Evolutionary conservation across 2,329 filamentous ascomycete genomes (phyloP).

Genomic region (Daldinia sp.): DNA sequence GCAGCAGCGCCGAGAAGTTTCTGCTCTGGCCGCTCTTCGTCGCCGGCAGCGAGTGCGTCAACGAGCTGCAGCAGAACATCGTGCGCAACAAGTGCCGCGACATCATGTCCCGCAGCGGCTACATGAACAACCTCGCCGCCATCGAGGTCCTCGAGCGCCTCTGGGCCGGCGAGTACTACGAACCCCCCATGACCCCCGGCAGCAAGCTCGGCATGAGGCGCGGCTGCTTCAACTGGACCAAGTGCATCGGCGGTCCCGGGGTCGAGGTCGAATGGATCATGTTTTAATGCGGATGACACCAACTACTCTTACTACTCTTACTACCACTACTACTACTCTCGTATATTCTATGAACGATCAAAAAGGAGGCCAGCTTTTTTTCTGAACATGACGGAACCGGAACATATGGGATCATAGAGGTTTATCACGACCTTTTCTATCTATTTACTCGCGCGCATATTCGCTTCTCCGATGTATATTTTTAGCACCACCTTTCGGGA

Average conservation of each 20-base stretch:
- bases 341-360: slow-evolving; percentile 19
- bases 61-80: slow-evolving; percentile 78
- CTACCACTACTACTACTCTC: slow-evolving; percentile 1
- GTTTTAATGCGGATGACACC: slow-evolving; percentile 56
- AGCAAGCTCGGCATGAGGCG: slow-evolving; percentile 51
- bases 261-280: slow-evolving; percentile 73
- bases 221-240: slow-evolving; percentile 66
- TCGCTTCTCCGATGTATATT: slow-evolving; percentile 25
- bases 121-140: slow-evolving; percentile 90
- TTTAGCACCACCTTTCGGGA: slow-evolving; percentile 7
- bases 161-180: slow-evolving; percentile 69
- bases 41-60: slow-evolving; percentile 86
- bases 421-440: slow-evolving; percentile 17
- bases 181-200: slow-evolving; percentile 47
- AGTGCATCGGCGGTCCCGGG: slow-evolving; percentile 63
- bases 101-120: slow-evolving; percentile 87
- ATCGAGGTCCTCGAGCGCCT: slow-evolving; percentile 86
- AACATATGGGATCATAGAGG: slow-evolving; percentile 28
- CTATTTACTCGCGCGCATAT: background rate
- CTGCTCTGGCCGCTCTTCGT: slow-evolving; percentile 94
- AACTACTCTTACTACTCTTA: background rate
- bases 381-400: slow-evolving; percentile 16
- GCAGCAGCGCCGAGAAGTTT: slow-evolving; percentile 81
- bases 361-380: slow-evolving; percentile 24
- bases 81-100: slow-evolving; percentile 83